Base-by-base conservation (phyloP, 2,329 filamentous ascomycete species). In the Purpureocillium takamizusanense region DNA sequence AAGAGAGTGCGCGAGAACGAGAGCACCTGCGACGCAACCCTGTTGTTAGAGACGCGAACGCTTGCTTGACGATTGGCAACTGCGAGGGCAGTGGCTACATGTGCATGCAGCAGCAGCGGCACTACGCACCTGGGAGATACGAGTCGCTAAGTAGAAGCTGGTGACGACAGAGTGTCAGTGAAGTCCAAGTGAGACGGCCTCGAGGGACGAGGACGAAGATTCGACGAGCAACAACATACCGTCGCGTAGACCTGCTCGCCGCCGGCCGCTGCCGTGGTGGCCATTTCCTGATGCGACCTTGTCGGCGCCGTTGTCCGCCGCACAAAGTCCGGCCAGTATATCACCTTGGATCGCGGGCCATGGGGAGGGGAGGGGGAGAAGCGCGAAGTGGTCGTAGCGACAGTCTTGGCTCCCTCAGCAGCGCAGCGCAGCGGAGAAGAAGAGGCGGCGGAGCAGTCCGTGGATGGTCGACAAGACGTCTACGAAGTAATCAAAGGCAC, bases 1-100 rank as follows among this genome's bases (percentile, higher is more conserved):
- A 41, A 98, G 70, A 27, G 92, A 97, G 67, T 97, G 89, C 44
- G 88, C 89, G 46, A 98, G 79, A 34, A 98, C 89, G 51, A 92
- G 78, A 43, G 89, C 90, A 60, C 92, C 90, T 94, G 50, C 21
- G 18, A 15, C 12, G 11, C n/a, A 34, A 14, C 33, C 36, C 28
- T 37, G 28, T 31, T 49, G 31, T 45, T 37, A 43, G 31, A 14
- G 15, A 7, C 11, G 30, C 15, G 12, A 16, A 11, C 14, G 21
- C n/a, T n/a, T n/a, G n/a, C n/a, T n/a, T n/a, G n/a, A n/a, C n/a
- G n/a, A n/a, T n/a, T n/a, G n/a, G n/a, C n/a, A n/a, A n/a, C n/a
- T 6, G 21, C 21, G 6, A 25, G 6, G 21, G 21, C 21, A 5
- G 21, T 10, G 21, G 11, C 7, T 7, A 13, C 34, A 30, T 30